Evolutionary conservation across 768 basidiomycete genomes (phyloP), one percentile per base, ranked within the genome.

Genomic region (Mycena metata): DNA sequence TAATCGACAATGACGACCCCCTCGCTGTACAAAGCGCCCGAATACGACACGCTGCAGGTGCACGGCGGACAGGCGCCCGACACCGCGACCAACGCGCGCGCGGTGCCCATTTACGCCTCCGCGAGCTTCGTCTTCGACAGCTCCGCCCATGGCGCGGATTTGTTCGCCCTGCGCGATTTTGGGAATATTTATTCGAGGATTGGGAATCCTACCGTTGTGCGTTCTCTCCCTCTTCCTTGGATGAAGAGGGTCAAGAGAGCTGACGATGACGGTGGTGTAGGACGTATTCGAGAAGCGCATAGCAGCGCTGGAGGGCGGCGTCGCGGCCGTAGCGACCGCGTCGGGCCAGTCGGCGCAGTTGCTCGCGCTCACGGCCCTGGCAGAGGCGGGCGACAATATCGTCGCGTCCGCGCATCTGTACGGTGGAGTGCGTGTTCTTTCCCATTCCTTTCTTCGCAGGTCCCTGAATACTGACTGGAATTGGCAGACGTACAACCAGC

Each of bases 201-300:
- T 33, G 82, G 83, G 9, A 86, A 86, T 69, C 85, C 86, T 2
- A 87, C 86, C 1, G 78, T 84, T 8, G 84, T 86, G 67, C 26
- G 64, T 62, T 5, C 46, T 0, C 19, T 35, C 50, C 21, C n/a
- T 56, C 24, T 19, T 49, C 39, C 21, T 23, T 45, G 3, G 47
- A 35, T 21, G n/a, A n/a, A n/a, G n/a, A n/a, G n/a, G n/a, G n/a
- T n/a, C n/a, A n/a, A n/a, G 19, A 6, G n/a, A 0, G 41, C 35
- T 60, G 50, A 51, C 12, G 23, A 47, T 36, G 5, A 39, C 13
- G 13, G n/a, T 9, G 41, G 33, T 16, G 3, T 58, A 86, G 86
- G 86, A 86, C 42, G 84, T 89, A 0, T 88, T 90, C 64, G 89
- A 89, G 76, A 81, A 85, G 61, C 82, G 89, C 11, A 83, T 90